These are phyloP conservation scores for Ceriops zippeliana DNA, from an alignment of 345 rosid genomes.

Conservation along the genomic window DNA sequence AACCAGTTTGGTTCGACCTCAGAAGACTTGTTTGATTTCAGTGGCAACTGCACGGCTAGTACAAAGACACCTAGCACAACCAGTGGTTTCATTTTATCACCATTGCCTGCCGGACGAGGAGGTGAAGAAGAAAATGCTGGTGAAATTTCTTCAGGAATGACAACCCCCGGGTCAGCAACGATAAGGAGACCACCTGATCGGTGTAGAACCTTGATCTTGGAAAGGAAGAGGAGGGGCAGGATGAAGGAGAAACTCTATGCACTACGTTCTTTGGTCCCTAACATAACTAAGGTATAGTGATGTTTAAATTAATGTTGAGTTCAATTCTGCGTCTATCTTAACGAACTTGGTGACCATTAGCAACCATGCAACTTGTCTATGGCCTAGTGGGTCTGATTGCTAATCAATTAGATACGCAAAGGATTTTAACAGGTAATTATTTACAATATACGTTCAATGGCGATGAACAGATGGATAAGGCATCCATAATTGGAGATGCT, in stretches of 20 bases:
- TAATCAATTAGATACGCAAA: too few species aligned
- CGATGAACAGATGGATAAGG: conserved; percentile 78
- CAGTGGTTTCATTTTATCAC: conserved; percentile 22
- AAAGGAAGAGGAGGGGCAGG: conserved; percentile 61
- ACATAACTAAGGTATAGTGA: conserved; percentile 70
- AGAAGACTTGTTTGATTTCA: conserved; percentile 27
- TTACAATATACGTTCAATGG: not conserved
- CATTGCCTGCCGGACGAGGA: conserved; percentile 32
- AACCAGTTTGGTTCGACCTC: conserved; percentile 27
- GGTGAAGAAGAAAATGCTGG: conserved; percentile 35
- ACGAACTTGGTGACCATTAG: not conserved
- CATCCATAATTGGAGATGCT: conserved; percentile 87
- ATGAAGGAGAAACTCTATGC: conserved; percentile 92
- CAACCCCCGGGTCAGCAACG: conserved; percentile 33
- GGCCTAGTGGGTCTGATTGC: not conserved
- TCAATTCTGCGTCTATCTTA: not conserved
- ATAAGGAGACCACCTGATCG: conserved; percentile 49
- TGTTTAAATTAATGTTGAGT: not conserved
- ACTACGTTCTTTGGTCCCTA: conserved; percentile 81
- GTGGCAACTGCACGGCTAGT: not conserved
- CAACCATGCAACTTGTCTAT: too few species aligned
- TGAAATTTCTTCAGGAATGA: conserved; percentile 54
- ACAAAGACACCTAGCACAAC: conserved; percentile 28
- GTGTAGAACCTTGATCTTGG: conserved; percentile 69
- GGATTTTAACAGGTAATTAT: too few species aligned